Conservation (phyloP, 208 protist species). For the Blastocrithidia nonstop region DNA sequence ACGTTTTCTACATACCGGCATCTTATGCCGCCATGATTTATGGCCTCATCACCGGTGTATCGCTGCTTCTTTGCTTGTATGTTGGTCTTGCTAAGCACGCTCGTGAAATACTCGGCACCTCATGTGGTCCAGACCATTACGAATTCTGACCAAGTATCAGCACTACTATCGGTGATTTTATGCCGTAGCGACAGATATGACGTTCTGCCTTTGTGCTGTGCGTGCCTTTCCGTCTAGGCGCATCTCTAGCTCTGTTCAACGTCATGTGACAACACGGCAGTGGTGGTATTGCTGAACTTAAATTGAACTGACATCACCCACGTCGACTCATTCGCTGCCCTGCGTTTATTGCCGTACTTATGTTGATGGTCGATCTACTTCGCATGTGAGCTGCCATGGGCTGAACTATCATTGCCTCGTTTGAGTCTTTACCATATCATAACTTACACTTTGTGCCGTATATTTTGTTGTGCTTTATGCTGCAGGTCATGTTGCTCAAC, state of each 20-base stretch:
- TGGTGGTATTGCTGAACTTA: constrained; percentile 26
- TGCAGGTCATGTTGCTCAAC: constrained; percentile 19
- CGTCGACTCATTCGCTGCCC: constrained; percentile 33
- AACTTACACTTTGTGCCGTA: constrained; percentile 44
- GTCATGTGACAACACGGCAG: constrained; percentile 41
- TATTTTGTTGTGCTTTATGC: constrained; percentile 30
- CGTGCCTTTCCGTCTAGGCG: constrained; percentile 27
- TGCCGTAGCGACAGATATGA: constrained; percentile 61
- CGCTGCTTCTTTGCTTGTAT: constrained; percentile 29
- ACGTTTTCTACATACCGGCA: constrained; percentile 56
- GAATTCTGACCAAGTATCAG: constrained; percentile 76
- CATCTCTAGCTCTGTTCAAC: constrained; percentile 31
- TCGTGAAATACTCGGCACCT: constrained; percentile 25
- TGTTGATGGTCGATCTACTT: constrained; percentile 30
- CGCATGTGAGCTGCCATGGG: constrained; percentile 21
- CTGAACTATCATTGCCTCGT: constrained; percentile 45
- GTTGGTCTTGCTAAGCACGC: constrained; percentile 25
- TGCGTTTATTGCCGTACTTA: constrained; percentile 22
- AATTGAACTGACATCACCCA: too few relatives aligned
- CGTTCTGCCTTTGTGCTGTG: constrained; percentile 33
- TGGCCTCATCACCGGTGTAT: constrained; percentile 16
- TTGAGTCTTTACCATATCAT: constrained; percentile 38
- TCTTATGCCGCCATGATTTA: constrained; percentile 54
- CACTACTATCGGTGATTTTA: constrained; percentile 40
- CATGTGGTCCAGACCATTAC: constrained; percentile 30